Evolutionary conservation across 164 flowering plant species (phyloP), one percentile per base, ranked within the genome.

Genomic region (Warburgia ugandensis): DNA sequence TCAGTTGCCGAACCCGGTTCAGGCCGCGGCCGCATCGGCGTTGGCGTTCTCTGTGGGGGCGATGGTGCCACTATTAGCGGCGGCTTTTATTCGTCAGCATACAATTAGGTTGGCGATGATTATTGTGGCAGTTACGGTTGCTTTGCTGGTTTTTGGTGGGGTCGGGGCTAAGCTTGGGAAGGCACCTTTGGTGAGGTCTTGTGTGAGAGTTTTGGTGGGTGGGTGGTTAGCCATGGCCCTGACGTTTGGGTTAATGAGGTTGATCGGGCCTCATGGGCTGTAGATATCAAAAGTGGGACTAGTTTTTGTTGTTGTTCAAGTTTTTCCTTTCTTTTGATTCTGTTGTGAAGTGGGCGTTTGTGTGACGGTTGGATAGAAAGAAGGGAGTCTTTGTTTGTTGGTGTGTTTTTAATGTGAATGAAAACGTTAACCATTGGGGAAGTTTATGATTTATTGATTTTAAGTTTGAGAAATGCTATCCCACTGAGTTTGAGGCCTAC

Each of bases 201-300:
- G 41, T 36, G 22, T 50, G 29, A 62, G 71, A 61, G 67, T 67
- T 10, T 37, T 67, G 56, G 5, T 67, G 17, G 67, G 71, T 7
- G 71, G 64, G 3, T 67, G 67, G 71, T n/a, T 58, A 10, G 71
- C 71, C 41, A 67, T 67, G 71, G 42, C 48, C 14, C n/a, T 56
- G 11, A 67, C 71, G n/a, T 67, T 57, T 37, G 71, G 71, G 21
- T 20, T 67, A 23, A 67, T 65, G 54, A 62, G 44, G 45, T 45
- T 58, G n/a, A n/a, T n/a, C n/a, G n/a, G n/a, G n/a, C n/a, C n/a
- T n/a, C n/a, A n/a, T n/a, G n/a, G n/a, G n/a, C n/a, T n/a, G n/a
- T n/a, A n/a, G n/a, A n/a, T n/a, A n/a, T n/a, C n/a, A n/a, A n/a
- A n/a, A n/a, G n/a, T n/a, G n/a, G n/a, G n/a, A n/a, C n/a, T n/a